Conservation (phyloP, 148 eudicot genomes). For the Chenopodium berlandieri region DNA sequence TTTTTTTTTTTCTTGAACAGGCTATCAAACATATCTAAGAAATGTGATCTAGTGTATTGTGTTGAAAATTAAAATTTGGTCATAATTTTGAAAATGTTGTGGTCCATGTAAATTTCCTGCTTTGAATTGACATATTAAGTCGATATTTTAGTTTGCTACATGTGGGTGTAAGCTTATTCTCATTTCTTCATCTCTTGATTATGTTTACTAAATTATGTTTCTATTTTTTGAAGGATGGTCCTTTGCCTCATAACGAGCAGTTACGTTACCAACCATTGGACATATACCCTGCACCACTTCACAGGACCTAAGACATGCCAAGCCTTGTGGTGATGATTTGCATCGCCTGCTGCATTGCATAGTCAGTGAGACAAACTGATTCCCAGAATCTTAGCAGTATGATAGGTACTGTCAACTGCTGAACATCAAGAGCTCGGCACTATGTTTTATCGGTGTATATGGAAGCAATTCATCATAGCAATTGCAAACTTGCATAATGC, state of each 20-base stretch:
- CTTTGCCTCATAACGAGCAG: constrained; percentile 62
- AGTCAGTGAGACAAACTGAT: neutral
- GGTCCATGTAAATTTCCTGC: neutral
- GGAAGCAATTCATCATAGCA: neutral
- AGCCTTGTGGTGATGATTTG: neutral
- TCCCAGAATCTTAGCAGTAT: neutral
- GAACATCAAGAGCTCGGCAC: neutral
- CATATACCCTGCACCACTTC: constrained; percentile 83
- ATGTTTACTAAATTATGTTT: neutral
- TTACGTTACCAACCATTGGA: constrained; percentile 61
- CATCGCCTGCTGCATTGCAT: constrained; percentile 7
- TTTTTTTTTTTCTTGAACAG: neutral
- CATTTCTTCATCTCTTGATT: neutral
- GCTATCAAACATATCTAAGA: neutral
- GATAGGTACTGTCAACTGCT: neutral
- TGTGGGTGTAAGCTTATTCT: neutral
- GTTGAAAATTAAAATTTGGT: neutral
- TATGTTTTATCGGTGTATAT: neutral
- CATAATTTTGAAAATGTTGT: neutral
- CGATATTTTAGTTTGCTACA: neutral
- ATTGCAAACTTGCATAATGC: neutral
- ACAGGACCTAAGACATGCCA: constrained; percentile 47
- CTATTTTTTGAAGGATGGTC: constrained; percentile 51
- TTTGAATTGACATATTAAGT: neutral
- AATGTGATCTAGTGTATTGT: neutral